Base-by-base conservation (phyloP, 1,284 basidiomycete species). In the Xerocomus amazonicus region DNA sequence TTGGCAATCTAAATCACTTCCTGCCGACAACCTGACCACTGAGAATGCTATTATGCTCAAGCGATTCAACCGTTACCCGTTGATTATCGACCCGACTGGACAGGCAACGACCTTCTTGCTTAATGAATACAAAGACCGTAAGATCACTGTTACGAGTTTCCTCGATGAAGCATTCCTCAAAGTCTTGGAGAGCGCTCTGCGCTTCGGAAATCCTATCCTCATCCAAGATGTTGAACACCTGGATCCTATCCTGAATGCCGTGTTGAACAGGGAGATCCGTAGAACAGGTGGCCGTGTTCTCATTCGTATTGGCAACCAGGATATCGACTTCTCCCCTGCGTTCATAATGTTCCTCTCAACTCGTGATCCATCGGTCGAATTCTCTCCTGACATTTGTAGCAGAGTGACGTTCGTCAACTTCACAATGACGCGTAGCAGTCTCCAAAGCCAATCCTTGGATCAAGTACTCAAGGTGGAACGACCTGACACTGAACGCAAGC, bases 21-120 rank as follows among this genome's bases (percentile, higher is more conserved):
- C 97, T 1, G 86, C 92, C 8, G 96, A 99, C 70, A 95, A 91
- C 56, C 78, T 99, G 32, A 97, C 94, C 61, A 93, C 90, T 1
- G 97, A 99, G 72, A 99, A 99, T 66, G 97, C 97, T 9, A 96
- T 99, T 73, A 99, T 97, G 91, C 83, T 99, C 66, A 95, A 97
- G 67, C 87, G 93, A 41, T 98, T 96, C 81, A 94, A 94, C 66
- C 91, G 97, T 14, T 99, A 98, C 68, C 97, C 97, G 3, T 81
- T 99, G 47, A 92, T 99, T 58, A 94, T 99, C 62, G 97, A 99
- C 67, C 97, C 97, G 2, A 98, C 96, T 0, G 97, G 97, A n/a
- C 97, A 99, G 68, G 96, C 97, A 1, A 95, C 93, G 0, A 80
- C 84, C 3, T 99, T 96, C 82, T 72, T 99, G 49, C 78, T 95